A percentile compares a stretch with the other conserved stretches of the same genome.
Evolutionary conservation across 257 asterid genomes (phyloP).

Genomic region (Nicotiana otophora): DNA sequence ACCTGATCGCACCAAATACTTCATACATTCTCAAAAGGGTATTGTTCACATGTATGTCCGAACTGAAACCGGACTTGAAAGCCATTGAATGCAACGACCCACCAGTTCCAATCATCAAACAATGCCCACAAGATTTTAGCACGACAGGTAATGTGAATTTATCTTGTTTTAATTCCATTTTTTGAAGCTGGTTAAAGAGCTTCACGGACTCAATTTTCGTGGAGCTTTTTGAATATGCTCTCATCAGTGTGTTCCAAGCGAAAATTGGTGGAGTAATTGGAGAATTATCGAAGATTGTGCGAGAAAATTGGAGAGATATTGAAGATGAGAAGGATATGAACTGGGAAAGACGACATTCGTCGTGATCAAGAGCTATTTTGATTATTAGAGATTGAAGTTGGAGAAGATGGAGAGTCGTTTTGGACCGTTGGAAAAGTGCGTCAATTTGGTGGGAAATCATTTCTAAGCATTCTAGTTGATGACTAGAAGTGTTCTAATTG

Average conservation of each 20-base stretch:
- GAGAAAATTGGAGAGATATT: constrained; percentile 37
- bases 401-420: constrained; percentile 25
- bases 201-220: constrained; percentile 36
- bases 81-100: constrained; percentile 51
- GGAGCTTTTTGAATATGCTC: constrained; percentile 45
- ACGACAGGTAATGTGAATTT: constrained; percentile 53
- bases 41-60: constrained; percentile 44
- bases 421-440: constrained; percentile 32
- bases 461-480: neutral
- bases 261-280: constrained; percentile 45
- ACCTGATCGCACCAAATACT: constrained; percentile 24
- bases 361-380: constrained; percentile 49
- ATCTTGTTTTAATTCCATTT: constrained; percentile 32
- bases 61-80: constrained; percentile 38
- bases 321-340: constrained; percentile 44
- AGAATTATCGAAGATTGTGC: constrained; percentile 34
- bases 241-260: constrained; percentile 55
- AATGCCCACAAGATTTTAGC: constrained; percentile 58
- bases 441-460: constrained; percentile 52
- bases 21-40: constrained; percentile 56
- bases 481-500: neutral
- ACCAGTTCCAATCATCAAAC: constrained; percentile 47
- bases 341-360: constrained; percentile 35
- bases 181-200: constrained; percentile 27
- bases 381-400: constrained; percentile 47